Evolutionary conservation across 345 rosid species (phyloP).

Genomic region (Bretschneidera sinensis): DNA sequence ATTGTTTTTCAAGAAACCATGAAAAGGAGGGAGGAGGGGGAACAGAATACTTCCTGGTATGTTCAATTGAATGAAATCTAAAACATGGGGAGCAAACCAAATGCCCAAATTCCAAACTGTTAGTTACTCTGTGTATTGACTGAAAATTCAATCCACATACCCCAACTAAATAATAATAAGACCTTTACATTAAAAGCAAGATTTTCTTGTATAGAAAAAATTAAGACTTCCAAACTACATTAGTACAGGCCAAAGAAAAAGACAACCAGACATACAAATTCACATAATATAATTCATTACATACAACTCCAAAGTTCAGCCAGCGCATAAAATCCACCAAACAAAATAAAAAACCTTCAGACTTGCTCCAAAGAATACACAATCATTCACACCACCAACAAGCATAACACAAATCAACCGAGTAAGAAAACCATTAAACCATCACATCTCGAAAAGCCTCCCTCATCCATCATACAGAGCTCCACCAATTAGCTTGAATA

Average conservation of each 20-base stretch:
- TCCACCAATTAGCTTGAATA: no score
- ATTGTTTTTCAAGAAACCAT: neutral
- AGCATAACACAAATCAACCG: no score
- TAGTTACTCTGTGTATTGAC: neutral
- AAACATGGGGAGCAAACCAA: neutral
- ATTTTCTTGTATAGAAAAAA: no score
- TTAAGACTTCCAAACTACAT: neutral
- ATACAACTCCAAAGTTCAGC: neutral
- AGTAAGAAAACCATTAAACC: no score
- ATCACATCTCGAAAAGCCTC: no score
- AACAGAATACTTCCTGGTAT: neutral
- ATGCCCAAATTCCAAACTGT: neutral
- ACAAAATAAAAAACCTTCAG: neutral
- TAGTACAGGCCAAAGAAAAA: neutral
- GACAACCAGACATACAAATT: neutral
- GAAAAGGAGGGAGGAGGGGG: neutral
- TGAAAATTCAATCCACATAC: neutral
- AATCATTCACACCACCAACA: no score
- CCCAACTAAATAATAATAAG: no score
- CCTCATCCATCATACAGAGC: no score
- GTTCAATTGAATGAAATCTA: neutral
- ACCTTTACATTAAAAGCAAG: no score
- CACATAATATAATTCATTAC: no score
- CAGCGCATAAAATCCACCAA: neutral
- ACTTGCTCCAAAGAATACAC: neutral